Evolutionary conservation across 352 stramenopile species (phyloP), one percentile per base, ranked within the genome.

Genomic region (Globisporangium nagaii): DNA sequence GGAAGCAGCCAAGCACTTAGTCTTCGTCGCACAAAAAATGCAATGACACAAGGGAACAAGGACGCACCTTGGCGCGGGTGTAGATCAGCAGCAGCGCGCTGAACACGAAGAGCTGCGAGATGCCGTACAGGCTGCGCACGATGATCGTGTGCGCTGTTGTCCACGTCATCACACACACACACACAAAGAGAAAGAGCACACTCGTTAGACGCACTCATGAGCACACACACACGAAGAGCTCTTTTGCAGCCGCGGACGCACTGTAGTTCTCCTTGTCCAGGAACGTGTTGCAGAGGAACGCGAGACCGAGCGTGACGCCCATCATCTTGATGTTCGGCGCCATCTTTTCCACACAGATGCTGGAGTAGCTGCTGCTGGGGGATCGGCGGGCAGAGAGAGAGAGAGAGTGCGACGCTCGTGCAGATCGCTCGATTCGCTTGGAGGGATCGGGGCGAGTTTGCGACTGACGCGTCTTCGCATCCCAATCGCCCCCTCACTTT

Each of bases 261-360:
- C 79, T 60, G 10, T 65, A 58, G 58, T 86, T 68, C 27, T 84
- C 67, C n/a, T 65, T 65, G 70, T 90, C 79, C 37, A 93, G 68
- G 53, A 84, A 65, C 45, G 67, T 75, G 63, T 86, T 85, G 65
- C 72, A 87, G 53, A 68, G 42, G 44, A 88, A 60, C 30, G 82
- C 77, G 49, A 90, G 53, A 48, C 56, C 65, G 52, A 90, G 62
- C 53, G 78, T 88, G 36, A 90, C 53, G 63, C 62, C 79, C 77
- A 90, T 87, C 77, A 90, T 84, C 68, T 84, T 87, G 43, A 87
- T 63, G 55, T 88, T 90, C 34, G 73, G 79, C 68, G 77, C 77
- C 79, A 90, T 90, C 15, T 1, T 49, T 25, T 36, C 42, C 0
- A 12, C n/a, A n/a, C n/a, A n/a, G n/a, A n/a, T n/a, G n/a, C n/a